Conservation (phyloP, 768 basidiomycete species). For the Tephrocybe sp. region DNA sequence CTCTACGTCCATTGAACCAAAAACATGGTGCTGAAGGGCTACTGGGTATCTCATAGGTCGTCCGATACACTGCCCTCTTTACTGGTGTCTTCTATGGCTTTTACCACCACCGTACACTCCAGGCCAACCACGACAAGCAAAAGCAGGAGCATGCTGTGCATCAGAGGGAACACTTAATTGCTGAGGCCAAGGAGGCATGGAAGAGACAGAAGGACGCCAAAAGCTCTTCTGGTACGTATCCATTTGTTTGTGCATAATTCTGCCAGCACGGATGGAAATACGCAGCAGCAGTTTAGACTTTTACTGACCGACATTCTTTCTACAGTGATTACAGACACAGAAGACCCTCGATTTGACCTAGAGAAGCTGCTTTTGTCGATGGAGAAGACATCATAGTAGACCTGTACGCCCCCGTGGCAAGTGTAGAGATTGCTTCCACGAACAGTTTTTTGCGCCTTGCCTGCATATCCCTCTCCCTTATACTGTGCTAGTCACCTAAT, state of each 20-base stretch:
- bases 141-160: conserved; percentile 74
- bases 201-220: conserved; percentile 69
- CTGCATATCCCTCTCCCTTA: conserved; percentile 11
- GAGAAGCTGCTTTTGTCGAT: conserved; percentile 82
- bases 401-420: conserved; percentile 17
- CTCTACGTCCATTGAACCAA: background rate
- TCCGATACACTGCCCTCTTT: conserved; percentile 88
- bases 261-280: conserved; percentile 5
- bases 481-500: conserved; percentile 15
- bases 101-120: conserved; percentile 87
- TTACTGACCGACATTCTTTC: conserved; percentile 12
- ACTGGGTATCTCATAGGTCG: conserved; percentile 57
- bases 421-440: conserved; percentile 15
- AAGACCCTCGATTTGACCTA: conserved; percentile 93
- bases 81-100: conserved; percentile 90
- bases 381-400: conserved; percentile 66
- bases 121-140: conserved; percentile 73
- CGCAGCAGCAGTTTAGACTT: background rate
- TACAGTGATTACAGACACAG: conserved; percentile 88
- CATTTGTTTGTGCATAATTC: background rate
- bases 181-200: conserved; percentile 89
- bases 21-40: background rate
- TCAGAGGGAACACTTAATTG: conserved; percentile 72
- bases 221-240: conserved; percentile 52
- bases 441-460: conserved; percentile 8